Evolutionary conservation across 2,329 filamentous ascomycete genomes (phyloP).

Genomic region (Colletotrichum sidae): DNA sequence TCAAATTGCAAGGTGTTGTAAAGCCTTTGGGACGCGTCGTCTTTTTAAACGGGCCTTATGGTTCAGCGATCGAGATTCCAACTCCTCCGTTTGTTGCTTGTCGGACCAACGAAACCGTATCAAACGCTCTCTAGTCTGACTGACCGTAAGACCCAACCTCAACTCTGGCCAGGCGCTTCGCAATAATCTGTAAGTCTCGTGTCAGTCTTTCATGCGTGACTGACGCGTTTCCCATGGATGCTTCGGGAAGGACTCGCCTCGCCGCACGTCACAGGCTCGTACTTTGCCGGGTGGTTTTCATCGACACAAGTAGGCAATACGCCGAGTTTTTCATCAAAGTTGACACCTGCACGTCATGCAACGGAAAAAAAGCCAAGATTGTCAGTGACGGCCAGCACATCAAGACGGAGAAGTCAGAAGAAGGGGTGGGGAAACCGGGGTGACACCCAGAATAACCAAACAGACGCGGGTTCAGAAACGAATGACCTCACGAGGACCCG

Average conservation of each 20-base stretch:
- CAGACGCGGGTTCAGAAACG: not conserved
- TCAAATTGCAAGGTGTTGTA: too few relatives aligned
- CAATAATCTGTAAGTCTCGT: constrained; percentile 23
- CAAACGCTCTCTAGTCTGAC: not conserved
- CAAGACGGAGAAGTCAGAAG: not conserved
- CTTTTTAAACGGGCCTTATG: too few relatives aligned
- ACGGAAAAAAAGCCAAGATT: not conserved
- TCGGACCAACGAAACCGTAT: too few relatives aligned
- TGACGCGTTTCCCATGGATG: not conserved
- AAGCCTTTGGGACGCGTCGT: too few relatives aligned
- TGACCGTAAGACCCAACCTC: not conserved
- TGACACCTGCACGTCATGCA: constrained; percentile 46
- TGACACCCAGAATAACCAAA: not conserved
- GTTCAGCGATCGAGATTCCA: not conserved
- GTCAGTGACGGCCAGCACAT: not conserved
- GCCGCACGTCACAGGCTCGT: constrained; percentile 63
- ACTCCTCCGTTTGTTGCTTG: not conserved
- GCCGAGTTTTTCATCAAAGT: constrained; percentile 62
- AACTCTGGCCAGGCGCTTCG: constrained; percentile 25
- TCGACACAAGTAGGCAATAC: constrained; percentile 61
- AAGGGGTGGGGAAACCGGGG: not conserved
- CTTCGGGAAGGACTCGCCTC: constrained; percentile 42
- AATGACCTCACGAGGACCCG: not conserved
- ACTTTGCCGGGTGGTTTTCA: constrained; percentile 59
- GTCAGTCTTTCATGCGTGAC: constrained; percentile 9